A percentile compares a stretch with the other conserved stretches of the same genome.
Conservation (phyloP, 1,284 basidiomycete genomes). For the Leccinum subfulvum region DNA sequence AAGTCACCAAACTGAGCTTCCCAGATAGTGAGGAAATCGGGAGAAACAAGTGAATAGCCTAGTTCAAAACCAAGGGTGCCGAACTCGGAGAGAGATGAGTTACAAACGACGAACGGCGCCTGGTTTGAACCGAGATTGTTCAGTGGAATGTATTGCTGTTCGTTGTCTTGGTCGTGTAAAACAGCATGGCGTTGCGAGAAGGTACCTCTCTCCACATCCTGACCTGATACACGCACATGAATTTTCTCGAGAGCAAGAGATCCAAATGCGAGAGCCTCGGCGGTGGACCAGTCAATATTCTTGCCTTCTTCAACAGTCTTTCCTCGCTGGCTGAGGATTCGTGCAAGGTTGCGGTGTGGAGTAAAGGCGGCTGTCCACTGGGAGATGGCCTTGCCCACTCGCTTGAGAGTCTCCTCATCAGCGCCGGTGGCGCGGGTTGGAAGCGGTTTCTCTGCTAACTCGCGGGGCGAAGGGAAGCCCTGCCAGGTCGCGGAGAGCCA, state of each 20-base stretch:
- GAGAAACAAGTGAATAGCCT: constrained; percentile 97
- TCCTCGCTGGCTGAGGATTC: constrained; percentile 86
- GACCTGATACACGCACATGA: constrained; percentile 94
- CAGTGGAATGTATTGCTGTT: constrained; percentile 86
- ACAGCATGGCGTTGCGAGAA: constrained; percentile 99
- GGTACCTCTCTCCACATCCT: constrained; percentile 98
- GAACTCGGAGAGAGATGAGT: constrained; percentile 96
- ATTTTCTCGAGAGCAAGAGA: constrained; percentile 90
- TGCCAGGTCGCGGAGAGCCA: constrained; percentile 99
- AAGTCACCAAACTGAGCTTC: constrained; percentile 99
- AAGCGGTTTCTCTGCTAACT: constrained; percentile 90
- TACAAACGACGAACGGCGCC: constrained; percentile 92
- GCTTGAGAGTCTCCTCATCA: constrained; percentile 75
- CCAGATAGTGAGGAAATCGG: constrained; percentile 94
- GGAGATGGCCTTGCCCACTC: constrained; percentile 86
- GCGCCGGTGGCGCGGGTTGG: constrained; percentile 88
- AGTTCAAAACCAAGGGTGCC: constrained; percentile 97
- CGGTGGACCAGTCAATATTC: constrained; percentile 99
- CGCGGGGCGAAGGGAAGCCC: constrained; percentile 96
- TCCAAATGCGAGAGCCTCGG: constrained; percentile 96
- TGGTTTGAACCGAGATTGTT: constrained; percentile 88
- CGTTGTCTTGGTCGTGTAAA: constrained; percentile 93
- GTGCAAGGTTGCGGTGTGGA: constrained; percentile 90
- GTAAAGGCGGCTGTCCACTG: constrained; percentile 83
- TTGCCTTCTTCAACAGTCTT: constrained; percentile 89